These are phyloP conservation scores for Coffea humblotiana DNA, from an alignment of 305 asterid species.

Conservation along the genomic window DNA sequence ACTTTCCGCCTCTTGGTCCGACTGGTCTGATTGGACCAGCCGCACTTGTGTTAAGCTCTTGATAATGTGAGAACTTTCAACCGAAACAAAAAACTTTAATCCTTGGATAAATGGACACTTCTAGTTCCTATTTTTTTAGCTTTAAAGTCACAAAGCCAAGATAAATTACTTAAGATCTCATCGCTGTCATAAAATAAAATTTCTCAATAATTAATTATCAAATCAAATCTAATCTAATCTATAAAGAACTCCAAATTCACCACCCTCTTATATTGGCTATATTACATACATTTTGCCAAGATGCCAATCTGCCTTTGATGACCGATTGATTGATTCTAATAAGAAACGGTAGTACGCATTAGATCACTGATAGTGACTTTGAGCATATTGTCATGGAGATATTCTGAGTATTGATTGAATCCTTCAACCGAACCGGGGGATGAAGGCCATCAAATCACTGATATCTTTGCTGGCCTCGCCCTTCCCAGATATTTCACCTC, in stretches of 20 bases:
- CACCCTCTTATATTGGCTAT: neutral
- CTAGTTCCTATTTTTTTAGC: too few relatives aligned
- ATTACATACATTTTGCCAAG: neutral
- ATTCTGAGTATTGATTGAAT: neutral
- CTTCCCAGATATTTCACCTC: constrained; percentile 19
- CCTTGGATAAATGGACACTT: too few relatives aligned
- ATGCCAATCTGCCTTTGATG: neutral
- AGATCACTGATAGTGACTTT: neutral
- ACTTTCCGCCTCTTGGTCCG: neutral
- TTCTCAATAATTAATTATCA: neutral
- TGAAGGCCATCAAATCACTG: neutral
- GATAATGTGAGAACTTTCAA: too few relatives aligned
- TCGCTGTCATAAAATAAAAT: neutral
- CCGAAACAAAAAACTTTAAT: too few relatives aligned
- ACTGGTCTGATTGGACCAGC: too few relatives aligned
- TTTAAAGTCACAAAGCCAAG: neutral
- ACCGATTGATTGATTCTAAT: neutral
- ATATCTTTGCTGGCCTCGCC: neutral
- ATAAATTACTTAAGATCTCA: neutral
- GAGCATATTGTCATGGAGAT: neutral
- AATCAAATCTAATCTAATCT: neutral
- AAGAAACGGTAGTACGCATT: neutral
- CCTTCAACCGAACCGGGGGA: neutral
- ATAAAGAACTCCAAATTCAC: neutral
- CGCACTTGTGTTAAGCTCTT: too few relatives aligned